A percentile compares a stretch with the other conserved stretches of the same genome.
These are phyloP conservation scores for Epicoccum sorghinum DNA, from an alignment of 2,329 filamentous ascomycete genomes.

Conservation along the genomic window DNA sequence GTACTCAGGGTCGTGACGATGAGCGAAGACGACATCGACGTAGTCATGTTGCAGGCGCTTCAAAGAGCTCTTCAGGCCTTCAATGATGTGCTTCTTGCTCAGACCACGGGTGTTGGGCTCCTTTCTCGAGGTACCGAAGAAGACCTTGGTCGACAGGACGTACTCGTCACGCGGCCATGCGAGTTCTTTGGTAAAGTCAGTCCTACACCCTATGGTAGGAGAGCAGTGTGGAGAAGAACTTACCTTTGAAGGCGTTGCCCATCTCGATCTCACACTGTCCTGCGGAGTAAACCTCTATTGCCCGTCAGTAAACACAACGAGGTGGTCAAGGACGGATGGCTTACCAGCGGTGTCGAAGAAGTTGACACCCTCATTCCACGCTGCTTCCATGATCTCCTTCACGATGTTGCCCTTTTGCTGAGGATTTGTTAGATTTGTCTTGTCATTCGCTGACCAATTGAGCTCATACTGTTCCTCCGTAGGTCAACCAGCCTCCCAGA, in stretches of 20 bases:
- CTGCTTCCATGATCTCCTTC: slow-evolving; percentile 58
- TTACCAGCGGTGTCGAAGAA: slow-evolving; percentile 55
- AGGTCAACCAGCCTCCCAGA: slow-evolving; percentile 55
- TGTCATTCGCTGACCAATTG: not conserved
- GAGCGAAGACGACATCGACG: slow-evolving; percentile 68
- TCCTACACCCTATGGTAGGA: too few species aligned
- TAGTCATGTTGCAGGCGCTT: slow-evolving; percentile 68
- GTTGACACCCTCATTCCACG: slow-evolving; percentile 58
- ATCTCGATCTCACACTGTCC: slow-evolving; percentile 69
- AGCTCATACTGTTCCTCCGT: slow-evolving; percentile 53
- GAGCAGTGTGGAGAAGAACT: too few species aligned
- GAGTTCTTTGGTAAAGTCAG: slow-evolving; percentile 22
- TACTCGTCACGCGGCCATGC: slow-evolving; percentile 53
- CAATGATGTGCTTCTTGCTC: slow-evolving; percentile 59
- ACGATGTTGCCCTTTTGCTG: slow-evolving; percentile 48
- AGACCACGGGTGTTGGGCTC: slow-evolving; percentile 61
- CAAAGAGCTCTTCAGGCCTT: slow-evolving; percentile 65
- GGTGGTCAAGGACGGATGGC: not conserved
- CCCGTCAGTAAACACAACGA: not conserved
- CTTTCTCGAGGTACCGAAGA: slow-evolving; percentile 63
- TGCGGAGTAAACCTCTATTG: slow-evolving; percentile 57
- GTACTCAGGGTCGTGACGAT: slow-evolving; percentile 61
- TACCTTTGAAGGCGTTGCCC: slow-evolving; percentile 56
- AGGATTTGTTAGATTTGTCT: not conserved
- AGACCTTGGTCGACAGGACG: slow-evolving; percentile 47